phyloP scores from a whole-genome alignment of 441 rosid genomes.

The Aleurites moluccanus region DNA sequence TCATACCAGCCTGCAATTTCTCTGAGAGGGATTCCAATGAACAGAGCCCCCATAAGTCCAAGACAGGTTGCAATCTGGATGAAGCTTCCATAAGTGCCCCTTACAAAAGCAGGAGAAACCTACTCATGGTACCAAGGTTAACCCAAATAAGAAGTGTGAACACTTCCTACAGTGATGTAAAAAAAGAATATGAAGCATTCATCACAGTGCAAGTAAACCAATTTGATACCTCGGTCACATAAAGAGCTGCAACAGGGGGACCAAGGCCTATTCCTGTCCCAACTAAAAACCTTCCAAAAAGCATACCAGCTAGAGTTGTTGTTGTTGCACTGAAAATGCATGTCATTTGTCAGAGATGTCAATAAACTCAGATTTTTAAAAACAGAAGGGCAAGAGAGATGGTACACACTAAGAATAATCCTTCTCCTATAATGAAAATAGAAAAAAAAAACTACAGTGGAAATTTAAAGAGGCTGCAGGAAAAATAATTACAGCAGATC shows the following conservation, averaged over 20 bases:
- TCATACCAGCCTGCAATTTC: slow-evolving; percentile 79
- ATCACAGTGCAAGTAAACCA: slow-evolving; percentile 7
- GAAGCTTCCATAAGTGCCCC: slow-evolving; percentile 97
- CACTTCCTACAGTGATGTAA: slow-evolving; percentile 1
- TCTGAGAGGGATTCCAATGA: slow-evolving; percentile 81
- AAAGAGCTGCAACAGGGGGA: slow-evolving; percentile 87
- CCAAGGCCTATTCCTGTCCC: slow-evolving; percentile 96
- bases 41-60: slow-evolving; percentile 79
- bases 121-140: slow-evolving; percentile 25
- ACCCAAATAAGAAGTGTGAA: neutral
- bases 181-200: slow-evolving; percentile 13
- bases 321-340: slow-evolving; percentile 64
- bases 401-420: slow-evolving; percentile 1
- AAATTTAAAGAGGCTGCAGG: neutral
- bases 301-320: slow-evolving; percentile 72
- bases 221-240: slow-evolving; percentile 78
- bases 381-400: slow-evolving; percentile 1
- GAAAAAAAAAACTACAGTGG: neutral
- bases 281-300: slow-evolving; percentile 85
- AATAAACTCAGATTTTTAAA: neutral
- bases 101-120: slow-evolving; percentile 88
- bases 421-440: slow-evolving; percentile 4
- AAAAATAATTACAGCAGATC: neutral
- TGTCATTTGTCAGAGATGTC: slow-evolving; percentile 22
- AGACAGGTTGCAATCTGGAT: slow-evolving; percentile 90